Percentiles rank a stretch among this genome's conserved stretches.
Conservation (phyloP, 2,329 filamentous ascomycete genomes). For the Canariomyces notabilis region DNA sequence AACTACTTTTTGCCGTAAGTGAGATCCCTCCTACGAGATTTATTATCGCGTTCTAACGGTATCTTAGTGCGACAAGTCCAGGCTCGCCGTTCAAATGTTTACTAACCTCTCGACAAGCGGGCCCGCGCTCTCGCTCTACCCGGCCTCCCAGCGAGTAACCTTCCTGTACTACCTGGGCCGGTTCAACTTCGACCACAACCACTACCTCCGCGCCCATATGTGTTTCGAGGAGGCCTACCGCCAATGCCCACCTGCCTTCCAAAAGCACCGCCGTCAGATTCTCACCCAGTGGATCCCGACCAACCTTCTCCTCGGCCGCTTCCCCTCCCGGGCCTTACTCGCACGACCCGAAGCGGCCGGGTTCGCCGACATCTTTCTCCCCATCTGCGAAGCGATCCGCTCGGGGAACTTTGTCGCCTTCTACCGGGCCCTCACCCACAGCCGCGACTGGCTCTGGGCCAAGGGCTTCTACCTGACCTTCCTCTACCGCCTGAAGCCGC, state of each 20-base stretch:
- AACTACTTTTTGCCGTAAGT: constrained; percentile 74
- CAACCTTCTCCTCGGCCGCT: constrained; percentile 79
- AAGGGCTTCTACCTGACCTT: constrained; percentile 73
- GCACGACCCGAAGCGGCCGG: constrained; percentile 62
- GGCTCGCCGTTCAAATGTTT: constrained; percentile 82
- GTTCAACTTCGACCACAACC: constrained; percentile 79
- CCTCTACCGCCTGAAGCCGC: constrained; percentile 69
- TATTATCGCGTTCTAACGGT: constrained; percentile 2
- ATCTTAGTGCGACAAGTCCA: constrained; percentile 67
- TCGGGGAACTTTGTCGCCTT: constrained; percentile 71
- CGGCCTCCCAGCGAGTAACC: constrained; percentile 80
- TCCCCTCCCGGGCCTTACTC: constrained; percentile 65
- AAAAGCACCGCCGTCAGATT: constrained; percentile 71
- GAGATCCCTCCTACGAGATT: neutral
- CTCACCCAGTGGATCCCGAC: constrained; percentile 77
- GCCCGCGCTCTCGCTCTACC: constrained; percentile 74
- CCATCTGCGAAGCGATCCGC: constrained; percentile 66
- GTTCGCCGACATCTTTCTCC: constrained; percentile 63
- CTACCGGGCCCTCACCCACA: constrained; percentile 58
- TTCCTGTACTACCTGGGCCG: constrained; percentile 93
- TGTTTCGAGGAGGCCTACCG: constrained; percentile 76
- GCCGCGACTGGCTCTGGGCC: constrained; percentile 66
- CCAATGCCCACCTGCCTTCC: constrained; percentile 57
- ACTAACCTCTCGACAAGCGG: constrained; percentile 80
- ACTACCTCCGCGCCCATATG: constrained; percentile 71